Evolutionary conservation across 108 stramenopile genomes (phyloP).

Genomic region (Nitzschia sp.): DNA sequence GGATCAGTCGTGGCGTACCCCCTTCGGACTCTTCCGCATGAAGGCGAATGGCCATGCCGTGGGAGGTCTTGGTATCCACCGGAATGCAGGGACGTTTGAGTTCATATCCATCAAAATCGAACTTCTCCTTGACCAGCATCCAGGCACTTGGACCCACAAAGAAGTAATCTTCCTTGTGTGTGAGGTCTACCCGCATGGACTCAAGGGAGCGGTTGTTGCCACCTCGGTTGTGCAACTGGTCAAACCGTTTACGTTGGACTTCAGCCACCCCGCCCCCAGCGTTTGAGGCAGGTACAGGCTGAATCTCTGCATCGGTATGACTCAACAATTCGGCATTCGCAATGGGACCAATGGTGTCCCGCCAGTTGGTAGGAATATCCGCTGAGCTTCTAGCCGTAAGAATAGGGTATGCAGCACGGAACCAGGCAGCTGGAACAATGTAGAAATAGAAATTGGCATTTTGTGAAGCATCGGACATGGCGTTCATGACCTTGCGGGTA

Average conservation of each 20-base stretch:
- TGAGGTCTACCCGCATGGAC: slow-evolving; percentile 26
- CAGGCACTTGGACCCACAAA: slow-evolving; percentile 51
- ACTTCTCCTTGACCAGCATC: slow-evolving; percentile 48
- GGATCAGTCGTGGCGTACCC: not conserved
- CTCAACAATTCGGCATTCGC: slow-evolving; percentile 24
- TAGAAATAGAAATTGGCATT: slow-evolving; percentile 35
- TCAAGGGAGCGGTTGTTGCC: slow-evolving; percentile 5
- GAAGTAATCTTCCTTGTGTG: slow-evolving; percentile 41
- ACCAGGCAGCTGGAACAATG: slow-evolving; percentile 44
- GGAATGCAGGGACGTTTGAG: slow-evolving; percentile 17
- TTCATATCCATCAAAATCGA: slow-evolving; percentile 42
- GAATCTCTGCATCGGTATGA: not conserved
- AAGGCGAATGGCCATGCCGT: slow-evolving; percentile 11
- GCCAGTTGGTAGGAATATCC: slow-evolving; percentile 14
- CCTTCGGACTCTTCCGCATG: slow-evolving; percentile 17
- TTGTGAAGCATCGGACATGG: slow-evolving; percentile 26
- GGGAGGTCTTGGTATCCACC: not conserved
- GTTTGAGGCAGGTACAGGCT: not conserved
- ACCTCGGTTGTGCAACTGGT: slow-evolving; percentile 12
- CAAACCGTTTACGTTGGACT: slow-evolving; percentile 19
- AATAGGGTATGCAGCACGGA: slow-evolving; percentile 40
- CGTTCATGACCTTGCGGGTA: slow-evolving; percentile 44
- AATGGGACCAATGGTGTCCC: slow-evolving; percentile 34
- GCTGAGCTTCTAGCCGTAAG: slow-evolving; percentile 10
- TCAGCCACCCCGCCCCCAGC: slow-evolving; percentile 4